Evolutionary conservation across 495 filamentous ascomycete species (phyloP), one percentile per base, ranked within the genome.

Genomic region (Penicillium cinerascens): DNA sequence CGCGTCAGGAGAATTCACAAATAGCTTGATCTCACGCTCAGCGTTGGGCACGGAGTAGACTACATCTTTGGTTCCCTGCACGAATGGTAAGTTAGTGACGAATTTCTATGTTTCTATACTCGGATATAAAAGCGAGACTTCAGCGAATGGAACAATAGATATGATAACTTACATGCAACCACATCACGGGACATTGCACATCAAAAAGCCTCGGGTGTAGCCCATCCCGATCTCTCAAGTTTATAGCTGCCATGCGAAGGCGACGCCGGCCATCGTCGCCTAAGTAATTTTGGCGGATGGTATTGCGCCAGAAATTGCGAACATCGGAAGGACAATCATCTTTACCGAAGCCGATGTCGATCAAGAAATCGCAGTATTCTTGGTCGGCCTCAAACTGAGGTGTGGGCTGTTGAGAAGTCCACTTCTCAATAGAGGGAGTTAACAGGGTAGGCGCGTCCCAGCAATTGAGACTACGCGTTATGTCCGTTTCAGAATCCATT

Each of bases 251-350:
- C 82, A 84, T 82, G 18, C 78, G 70, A 11, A 79, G 59, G 53
- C 78, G 76, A 43, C 61, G 64, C n/a, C 81, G 69, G 0, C 84
- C 84, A 21, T 82, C 78, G 41, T 87, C 78, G 2, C 82, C 84
- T 35, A 56, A 52, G 57, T 87, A 87, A 9, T 78, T 76, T 2
- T 58, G 53, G 63, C 79, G 81, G 49, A 87, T 68, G 0, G 68
- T 74, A 29, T 75, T 56, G 0, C 51, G 60, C 84, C 83, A 87
- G 62, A 74, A 83, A 0, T 73, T 59, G 4, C 73, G 54, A 20
- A 64, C 51, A 23, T 75, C 72, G 3, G 63, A 46, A 2, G 70
- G 52, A 11, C 67, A 77, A 2, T 70, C 61, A 38, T 71, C 29
- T 33, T 33, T 33, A 33, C 29, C 67, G 48, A 86, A 82, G 0